Evolutionary conservation across 345 rosid species (phyloP).

Genomic region (Brassica nigra): DNA sequence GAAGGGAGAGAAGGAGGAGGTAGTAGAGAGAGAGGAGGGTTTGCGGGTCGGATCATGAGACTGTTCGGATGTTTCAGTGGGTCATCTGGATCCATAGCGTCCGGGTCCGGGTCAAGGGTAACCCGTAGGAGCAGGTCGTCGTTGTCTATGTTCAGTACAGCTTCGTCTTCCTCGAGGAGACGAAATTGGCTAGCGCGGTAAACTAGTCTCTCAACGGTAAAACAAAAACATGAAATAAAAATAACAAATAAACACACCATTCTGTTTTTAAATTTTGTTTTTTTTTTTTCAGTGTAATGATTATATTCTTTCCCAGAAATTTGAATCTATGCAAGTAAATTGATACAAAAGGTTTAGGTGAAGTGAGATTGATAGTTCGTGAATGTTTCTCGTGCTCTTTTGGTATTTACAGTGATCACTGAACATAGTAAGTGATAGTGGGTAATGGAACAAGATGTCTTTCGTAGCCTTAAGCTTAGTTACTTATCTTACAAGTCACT

Average conservation of each 20-base stretch:
- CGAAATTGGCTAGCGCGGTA: conserved; percentile 37
- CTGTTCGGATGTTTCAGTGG: conserved; percentile 64
- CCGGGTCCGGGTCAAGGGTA: conserved; percentile 28
- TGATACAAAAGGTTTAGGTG: neutral
- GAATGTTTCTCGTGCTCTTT: neutral
- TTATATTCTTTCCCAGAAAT: conserved; percentile 23
- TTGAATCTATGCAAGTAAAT: conserved; percentile 31
- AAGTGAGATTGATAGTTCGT: conserved; percentile 1
- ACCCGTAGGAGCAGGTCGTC: conserved; percentile 33
- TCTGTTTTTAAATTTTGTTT: conserved; percentile 3
- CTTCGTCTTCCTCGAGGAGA: conserved; percentile 31
- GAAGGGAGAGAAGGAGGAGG: conserved; percentile 54
- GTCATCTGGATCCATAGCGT: conserved; percentile 41
- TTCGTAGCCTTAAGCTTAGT: neutral
- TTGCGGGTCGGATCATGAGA: conserved; percentile 49
- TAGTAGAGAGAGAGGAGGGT: conserved; percentile 51
- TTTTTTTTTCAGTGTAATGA: conserved; percentile 28
- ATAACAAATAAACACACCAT: neutral
- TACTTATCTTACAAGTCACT: neutral
- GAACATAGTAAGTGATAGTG: neutral
- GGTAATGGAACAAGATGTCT: neutral
- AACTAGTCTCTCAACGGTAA: conserved; percentile 2
- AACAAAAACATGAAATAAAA: neutral
- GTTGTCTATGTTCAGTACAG: conserved; percentile 25
- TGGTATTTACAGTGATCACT: neutral